Base-by-base conservation (phyloP, 805 yeast species). In the Saturnispora diversa region DNA sequence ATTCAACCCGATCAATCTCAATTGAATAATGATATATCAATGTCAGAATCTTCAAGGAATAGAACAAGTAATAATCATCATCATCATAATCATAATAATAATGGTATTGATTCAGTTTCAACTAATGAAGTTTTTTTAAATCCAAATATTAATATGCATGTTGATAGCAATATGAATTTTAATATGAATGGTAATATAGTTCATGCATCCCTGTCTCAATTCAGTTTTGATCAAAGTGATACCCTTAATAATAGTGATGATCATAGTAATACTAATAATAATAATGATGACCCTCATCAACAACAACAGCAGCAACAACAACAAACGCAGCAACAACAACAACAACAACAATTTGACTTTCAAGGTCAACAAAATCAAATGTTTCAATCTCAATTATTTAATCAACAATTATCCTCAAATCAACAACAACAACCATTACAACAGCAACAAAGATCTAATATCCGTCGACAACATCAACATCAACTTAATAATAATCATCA, bases 71-170 rank as follows among this genome's bases (percentile, higher is more conserved):
- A 30, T 30, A 19, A 30, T 30, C 12, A 13, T 6, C 17, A 30
- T 30, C 17, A 30, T 30, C n/a, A 12, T 12, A 30, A 72, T 45
- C 70, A 68, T 3, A 64, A 73, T 46, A 80, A 76, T 13, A 66
- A 75, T 39, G 54, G 54, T 12, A 77, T 84, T 68, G 97, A 87
- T 53, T 84, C 94, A 0, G 96, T 88, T 3, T 77, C 92, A 7
- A 90, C 97, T 13, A 88, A 84, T 51, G 97, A 88, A 59, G 97
- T 88, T 45, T 88, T 88, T 56, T 66, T 88, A 50, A 47, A 57
- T 24, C 44, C 43, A 8, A 44, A 38, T 29, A 26, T 43, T 28
- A 45, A 40, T 27, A 24, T 45, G 30, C 39, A 42, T 35, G 35
- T 45, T 21, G 37, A 41, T 24, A 27, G 29, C 25, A 42, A 33